These are phyloP conservation scores for Baorangia bicolor DNA, from an alignment of 768 basidiomycete species.

Conservation along the genomic window DNA sequence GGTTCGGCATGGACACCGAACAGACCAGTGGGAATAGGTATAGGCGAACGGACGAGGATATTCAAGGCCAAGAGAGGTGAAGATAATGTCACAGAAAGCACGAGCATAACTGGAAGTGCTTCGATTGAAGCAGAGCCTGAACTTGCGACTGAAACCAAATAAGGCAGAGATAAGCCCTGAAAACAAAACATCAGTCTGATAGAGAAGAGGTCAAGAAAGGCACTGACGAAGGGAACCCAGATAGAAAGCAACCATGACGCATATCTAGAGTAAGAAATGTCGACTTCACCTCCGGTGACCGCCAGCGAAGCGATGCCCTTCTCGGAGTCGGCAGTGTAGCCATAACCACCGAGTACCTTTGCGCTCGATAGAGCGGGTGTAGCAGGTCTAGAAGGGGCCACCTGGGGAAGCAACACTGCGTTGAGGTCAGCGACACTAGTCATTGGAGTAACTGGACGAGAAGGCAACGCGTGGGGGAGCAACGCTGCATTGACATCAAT, in stretches of 20 bases:
- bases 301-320: conserved; percentile 51
- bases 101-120: conserved; percentile 48
- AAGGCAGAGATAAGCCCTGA: conserved; percentile 64
- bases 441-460: conserved; percentile 14
- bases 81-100: conserved; percentile 64
- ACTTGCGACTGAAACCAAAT: conserved; percentile 44
- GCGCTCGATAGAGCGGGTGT: conserved; percentile 57
- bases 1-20: conserved; percentile 52
- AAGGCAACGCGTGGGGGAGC: conserved; percentile 36
- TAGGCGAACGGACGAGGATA: conserved; percentile 55
- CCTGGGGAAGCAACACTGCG: conserved; percentile 39
- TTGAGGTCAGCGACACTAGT: conserved; percentile 43
- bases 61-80: conserved; percentile 66
- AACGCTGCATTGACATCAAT: conserved; percentile 45
- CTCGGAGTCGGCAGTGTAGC: conserved; percentile 57
- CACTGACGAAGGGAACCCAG: conserved; percentile 68
- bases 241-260: conserved; percentile 65
- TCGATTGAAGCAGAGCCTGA: conserved; percentile 41
- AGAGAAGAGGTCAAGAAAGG: neutral
- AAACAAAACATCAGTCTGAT: neutral
- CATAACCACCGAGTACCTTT: conserved; percentile 69
- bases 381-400: conserved; percentile 42
- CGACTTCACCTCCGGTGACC: conserved; percentile 44
- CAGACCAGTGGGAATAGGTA: conserved; percentile 66
- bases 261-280: conserved; percentile 56